Base-by-base conservation (phyloP, 352 stramenopile species). In the Discostella stelligera region DNA sequence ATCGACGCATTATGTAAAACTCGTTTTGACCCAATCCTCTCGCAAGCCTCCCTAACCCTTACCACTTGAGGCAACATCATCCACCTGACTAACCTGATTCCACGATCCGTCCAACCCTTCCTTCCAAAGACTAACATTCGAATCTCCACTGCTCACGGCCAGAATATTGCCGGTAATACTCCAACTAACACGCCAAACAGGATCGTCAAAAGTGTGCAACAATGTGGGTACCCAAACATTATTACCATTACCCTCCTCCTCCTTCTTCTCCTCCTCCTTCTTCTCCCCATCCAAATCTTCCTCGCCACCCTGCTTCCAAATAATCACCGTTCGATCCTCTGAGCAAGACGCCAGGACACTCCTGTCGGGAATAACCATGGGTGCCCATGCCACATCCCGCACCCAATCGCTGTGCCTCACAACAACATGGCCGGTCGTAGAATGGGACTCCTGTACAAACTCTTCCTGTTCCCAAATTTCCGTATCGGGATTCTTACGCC, bases 181-280 rank as follows among this genome's bases (percentile, higher is more conserved):
- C 97, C 97, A 99, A 90, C 94, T 98, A 58, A 99, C 94, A 80
- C 96, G 95, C 97, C 97, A 99, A 56, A 99, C 96, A 0, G 97
- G 95, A 49, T 95, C 94, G 50, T 98, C 93, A 76, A 98, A 99
- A 44, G 88, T 94, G 72, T 98, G 90, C 73, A 99, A 89, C 63
- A 98, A 74, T 44, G 95, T 94, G 53, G 94, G 90, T 80, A 94
- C 97, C 96, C 96, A 98, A 32, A 32, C 27, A 5, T 32, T 32
- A 32, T 32, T 32, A 5, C 2, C 27, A 2, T 32, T 5, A 32
- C 5, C 27, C 27, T 32, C 27, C 27, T 72, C 50, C 4, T 60
- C 27, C 2, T 25, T 50, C 16, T 53, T 50, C 46, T 65, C 53
- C 13, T 71, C 30, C 59, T 82, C 60, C 11, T 63, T 75, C 62